phyloP scores from a whole-genome alignment of 2,329 filamentous ascomycete species.

The Sporothrix humicola region DNA sequence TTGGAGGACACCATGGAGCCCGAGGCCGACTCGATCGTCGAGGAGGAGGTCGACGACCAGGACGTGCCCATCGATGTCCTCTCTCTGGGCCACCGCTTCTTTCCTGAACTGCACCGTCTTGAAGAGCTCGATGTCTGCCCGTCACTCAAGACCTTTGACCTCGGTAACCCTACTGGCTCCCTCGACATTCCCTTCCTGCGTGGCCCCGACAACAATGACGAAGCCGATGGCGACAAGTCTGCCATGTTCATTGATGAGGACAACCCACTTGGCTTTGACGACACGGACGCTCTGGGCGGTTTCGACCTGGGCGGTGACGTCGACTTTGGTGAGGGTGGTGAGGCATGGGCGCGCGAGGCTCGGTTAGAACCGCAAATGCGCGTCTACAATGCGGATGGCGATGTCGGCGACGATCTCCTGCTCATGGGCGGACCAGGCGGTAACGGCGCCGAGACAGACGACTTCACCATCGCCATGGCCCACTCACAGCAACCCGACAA shows the following conservation, averaged over 20 bases:
- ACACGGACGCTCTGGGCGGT: slow-evolving; percentile 75
- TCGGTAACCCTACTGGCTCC: slow-evolving; percentile 83
- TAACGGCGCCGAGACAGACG: slow-evolving; percentile 56
- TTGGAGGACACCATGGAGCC: not conserved
- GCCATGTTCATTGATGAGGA: slow-evolving; percentile 88
- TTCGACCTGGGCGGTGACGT: slow-evolving; percentile 74
- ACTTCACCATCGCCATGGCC: slow-evolving; percentile 81
- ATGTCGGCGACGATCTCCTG: slow-evolving; percentile 58
- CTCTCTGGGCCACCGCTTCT: slow-evolving; percentile 78
- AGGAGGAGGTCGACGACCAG: slow-evolving; percentile 46
- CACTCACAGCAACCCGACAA: slow-evolving; percentile 69
- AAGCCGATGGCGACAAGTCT: slow-evolving; percentile 66
- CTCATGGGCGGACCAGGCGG: slow-evolving; percentile 49
- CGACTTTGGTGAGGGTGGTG: slow-evolving; percentile 93
- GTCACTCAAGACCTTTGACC: slow-evolving; percentile 89
- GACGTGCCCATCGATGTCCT: slow-evolving; percentile 80
- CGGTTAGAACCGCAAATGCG: slow-evolving; percentile 85
- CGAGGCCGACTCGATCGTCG: slow-evolving; percentile 9
- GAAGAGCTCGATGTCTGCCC: slow-evolving; percentile 93
- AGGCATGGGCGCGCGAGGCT: slow-evolving; percentile 92
- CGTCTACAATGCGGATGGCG: slow-evolving; percentile 71
- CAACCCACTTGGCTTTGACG: slow-evolving; percentile 80
- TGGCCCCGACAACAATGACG: slow-evolving; percentile 75
- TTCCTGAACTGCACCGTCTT: slow-evolving; percentile 76
- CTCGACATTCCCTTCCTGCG: slow-evolving; percentile 92